phyloP scores from a whole-genome alignment of 2,329 filamentous ascomycete genomes.

The Epichloe scottii region DNA sequence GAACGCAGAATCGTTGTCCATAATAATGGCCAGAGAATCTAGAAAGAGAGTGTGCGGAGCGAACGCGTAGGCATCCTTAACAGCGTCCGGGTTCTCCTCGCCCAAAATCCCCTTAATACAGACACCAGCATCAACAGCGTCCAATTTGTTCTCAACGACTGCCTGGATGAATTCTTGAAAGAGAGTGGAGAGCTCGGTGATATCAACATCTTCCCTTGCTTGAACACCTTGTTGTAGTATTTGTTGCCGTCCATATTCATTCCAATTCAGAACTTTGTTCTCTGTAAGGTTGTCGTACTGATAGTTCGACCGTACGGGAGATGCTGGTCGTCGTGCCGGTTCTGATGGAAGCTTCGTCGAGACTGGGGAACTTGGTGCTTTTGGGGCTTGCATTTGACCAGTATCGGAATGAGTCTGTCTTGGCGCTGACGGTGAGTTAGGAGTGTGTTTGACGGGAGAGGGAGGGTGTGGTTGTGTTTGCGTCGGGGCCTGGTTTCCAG shows the following conservation, averaged over 20 bases:
- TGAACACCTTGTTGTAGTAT: constrained; percentile 53
- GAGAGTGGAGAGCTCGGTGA: constrained; percentile 54
- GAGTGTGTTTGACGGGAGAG: constrained; percentile 11
- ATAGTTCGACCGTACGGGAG: constrained; percentile 37
- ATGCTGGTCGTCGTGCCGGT: constrained; percentile 6
- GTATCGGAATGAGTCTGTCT: constrained; percentile 9
- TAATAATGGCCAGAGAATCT: constrained; percentile 68
- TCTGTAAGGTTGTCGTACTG: constrained; percentile 68
- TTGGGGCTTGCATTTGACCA: constrained; percentile 1
- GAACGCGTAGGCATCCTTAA: constrained; percentile 38
- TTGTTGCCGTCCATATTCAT: constrained; percentile 49
- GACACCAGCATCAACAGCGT: constrained; percentile 54
- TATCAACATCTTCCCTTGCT: constrained; percentile 55
- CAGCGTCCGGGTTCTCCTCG: constrained; percentile 36
- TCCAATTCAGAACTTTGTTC: constrained; percentile 55
- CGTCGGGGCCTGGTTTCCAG: constrained; percentile 10
- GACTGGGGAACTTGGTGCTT: constrained; percentile 8
- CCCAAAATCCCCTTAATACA: constrained; percentile 64
- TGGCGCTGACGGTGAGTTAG: not conserved
- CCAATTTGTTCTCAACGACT: constrained; percentile 56
- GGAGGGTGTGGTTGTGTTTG: constrained; percentile 12
- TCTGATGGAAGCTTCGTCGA: constrained; percentile 12
- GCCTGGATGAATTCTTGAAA: constrained; percentile 79
- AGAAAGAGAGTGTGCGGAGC: constrained; percentile 63
- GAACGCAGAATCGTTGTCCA: constrained; percentile 51